Conservation (phyloP, 495 filamentous ascomycete genomes). For the Daldinia loculata region DNA sequence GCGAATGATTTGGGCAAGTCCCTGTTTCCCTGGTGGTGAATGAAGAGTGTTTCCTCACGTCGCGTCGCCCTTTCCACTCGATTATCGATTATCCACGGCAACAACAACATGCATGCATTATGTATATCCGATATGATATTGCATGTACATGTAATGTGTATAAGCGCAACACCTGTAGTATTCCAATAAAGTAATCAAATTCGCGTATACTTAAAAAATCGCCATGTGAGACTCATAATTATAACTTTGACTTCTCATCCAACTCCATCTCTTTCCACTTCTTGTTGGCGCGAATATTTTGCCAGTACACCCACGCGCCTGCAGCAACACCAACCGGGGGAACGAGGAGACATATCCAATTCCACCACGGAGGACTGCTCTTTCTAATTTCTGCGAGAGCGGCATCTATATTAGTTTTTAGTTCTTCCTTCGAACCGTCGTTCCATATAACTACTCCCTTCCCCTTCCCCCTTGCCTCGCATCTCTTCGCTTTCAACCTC, state of each 20-base stretch:
- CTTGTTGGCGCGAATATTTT: conserved; percentile 71
- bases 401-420: conserved; percentile 68
- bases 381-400: conserved; percentile 69
- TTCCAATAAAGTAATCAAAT: no score
- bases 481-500: conserved; percentile 77
- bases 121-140: no score
- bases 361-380: conserved; percentile 82
- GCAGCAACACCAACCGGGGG: conserved; percentile 75
- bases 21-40: background rate
- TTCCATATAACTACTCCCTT: conserved; percentile 86
- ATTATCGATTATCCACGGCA: background rate
- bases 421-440: conserved; percentile 73
- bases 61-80: background rate
- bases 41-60: background rate
- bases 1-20: background rate
- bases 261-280: conserved; percentile 73
- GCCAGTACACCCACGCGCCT: conserved; percentile 71
- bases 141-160: no score
- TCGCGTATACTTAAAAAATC: background rate
- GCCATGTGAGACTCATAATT: conserved; percentile 12
- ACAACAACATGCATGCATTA: background rate
- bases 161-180: no score
- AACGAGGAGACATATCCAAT: conserved; percentile 71
- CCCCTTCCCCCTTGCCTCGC: conserved; percentile 66
- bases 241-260: conserved; percentile 75